phyloP scores from a whole-genome alignment of 768 basidiomycete genomes.

The Mycena galopus region DNA sequence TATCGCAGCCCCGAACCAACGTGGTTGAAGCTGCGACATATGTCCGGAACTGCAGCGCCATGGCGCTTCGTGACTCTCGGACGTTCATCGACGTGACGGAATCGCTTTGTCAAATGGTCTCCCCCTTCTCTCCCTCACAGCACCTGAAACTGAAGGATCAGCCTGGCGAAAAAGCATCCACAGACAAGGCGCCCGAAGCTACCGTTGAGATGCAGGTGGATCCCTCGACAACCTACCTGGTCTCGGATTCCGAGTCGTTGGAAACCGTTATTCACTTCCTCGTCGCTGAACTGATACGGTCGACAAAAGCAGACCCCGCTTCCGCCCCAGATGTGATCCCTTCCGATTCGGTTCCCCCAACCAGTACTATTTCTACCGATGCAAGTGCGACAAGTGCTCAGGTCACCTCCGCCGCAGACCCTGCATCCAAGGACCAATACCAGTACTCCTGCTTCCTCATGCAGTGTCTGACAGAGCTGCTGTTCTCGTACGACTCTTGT shows the following conservation, averaged over 20 bases:
- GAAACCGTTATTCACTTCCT: slow-evolving; percentile 80
- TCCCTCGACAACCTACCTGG: slow-evolving; percentile 39
- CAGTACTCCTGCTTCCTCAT: slow-evolving; percentile 86
- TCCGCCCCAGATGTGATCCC: neutral
- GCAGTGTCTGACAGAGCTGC: slow-evolving; percentile 91
- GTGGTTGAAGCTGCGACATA: slow-evolving; percentile 77
- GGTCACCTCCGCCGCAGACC: slow-evolving; percentile 27
- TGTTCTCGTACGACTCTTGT: slow-evolving; percentile 94
- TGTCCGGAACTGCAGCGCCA: slow-evolving; percentile 80
- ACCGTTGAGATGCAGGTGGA: slow-evolving; percentile 74
- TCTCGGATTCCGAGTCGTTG: slow-evolving; percentile 52
- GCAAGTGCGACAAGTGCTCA: slow-evolving; percentile 29
- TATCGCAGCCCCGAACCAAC: slow-evolving; percentile 78
- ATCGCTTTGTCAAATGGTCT: slow-evolving; percentile 77
- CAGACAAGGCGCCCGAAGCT: slow-evolving; percentile 41
- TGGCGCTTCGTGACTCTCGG: slow-evolving; percentile 85
- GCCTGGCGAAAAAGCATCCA: slow-evolving; percentile 40
- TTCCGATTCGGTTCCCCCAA: neutral
- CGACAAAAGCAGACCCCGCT: slow-evolving; percentile 34
- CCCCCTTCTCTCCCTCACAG: slow-evolving; percentile 69
- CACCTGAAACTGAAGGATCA: slow-evolving; percentile 71
- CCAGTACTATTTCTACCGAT: neutral
- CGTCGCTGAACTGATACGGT: slow-evolving; percentile 72
- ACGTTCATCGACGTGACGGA: slow-evolving; percentile 82
- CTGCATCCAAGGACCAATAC: slow-evolving; percentile 53